Evolutionary conservation across 176 grass and related monocot genomes (phyloP).

Genomic region (Zoysia japonica): DNA sequence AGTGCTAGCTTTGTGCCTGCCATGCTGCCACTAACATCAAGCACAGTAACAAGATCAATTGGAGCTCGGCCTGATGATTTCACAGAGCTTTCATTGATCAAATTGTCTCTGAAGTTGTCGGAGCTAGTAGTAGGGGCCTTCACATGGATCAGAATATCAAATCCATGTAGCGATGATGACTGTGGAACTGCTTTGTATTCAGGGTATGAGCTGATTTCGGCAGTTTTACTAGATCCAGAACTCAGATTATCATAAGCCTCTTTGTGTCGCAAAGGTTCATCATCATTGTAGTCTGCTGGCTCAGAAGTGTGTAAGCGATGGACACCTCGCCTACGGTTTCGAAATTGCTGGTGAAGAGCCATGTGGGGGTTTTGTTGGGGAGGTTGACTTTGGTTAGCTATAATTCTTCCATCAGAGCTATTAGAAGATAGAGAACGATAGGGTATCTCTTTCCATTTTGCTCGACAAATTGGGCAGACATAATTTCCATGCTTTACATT

Average conservation of each 20-base stretch:
- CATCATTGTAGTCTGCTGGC: conserved; percentile 73
- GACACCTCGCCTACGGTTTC: conserved; percentile 44
- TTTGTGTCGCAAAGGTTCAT: conserved; percentile 63
- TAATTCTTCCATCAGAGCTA: conserved; percentile 46
- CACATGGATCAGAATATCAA: conserved; percentile 78
- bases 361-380: conserved; percentile 54
- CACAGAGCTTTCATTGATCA: conserved; percentile 36
- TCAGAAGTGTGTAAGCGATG: conserved; percentile 48
- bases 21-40: conserved; percentile 97
- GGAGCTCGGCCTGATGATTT: conserved; percentile 59
- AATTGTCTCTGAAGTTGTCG: conserved; percentile 22
- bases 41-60: conserved; percentile 84
- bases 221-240: conserved; percentile 46
- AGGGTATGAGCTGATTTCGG: conserved; percentile 67
- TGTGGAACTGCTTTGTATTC: conserved; percentile 64
- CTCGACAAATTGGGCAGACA: conserved; percentile 85
- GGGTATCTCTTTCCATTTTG: conserved; percentile 92
- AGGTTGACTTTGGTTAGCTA: conserved; percentile 36
- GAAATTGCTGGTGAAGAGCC: conserved; percentile 47
- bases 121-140: conserved; percentile 61
- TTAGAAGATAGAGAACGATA: conserved; percentile 53
- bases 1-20: conserved; percentile 85
- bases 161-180: conserved; percentile 51
- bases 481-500: conserved; percentile 92
- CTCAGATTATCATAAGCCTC: conserved; percentile 36